Evolutionary conservation across 2,329 filamentous ascomycete genomes (phyloP), one percentile per base, ranked within the genome.

Genomic region (Fusarium sp.): DNA sequence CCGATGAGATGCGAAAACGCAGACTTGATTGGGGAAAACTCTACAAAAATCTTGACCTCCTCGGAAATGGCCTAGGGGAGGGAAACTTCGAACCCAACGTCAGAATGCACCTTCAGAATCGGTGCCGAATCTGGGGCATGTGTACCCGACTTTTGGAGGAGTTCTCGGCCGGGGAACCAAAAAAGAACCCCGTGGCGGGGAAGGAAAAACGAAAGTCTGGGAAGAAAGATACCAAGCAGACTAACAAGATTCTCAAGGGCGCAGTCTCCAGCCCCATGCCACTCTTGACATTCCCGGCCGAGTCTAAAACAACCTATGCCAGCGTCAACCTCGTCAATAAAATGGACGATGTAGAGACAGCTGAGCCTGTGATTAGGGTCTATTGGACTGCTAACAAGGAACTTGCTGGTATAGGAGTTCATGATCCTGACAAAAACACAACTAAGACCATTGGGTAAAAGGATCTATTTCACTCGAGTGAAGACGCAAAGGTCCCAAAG

Each of bases 401-500:
- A 15, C 27, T 47, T n/a, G 45, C 4, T 31, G 45, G 45, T 31
- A 47, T 47, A 29, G 45, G 45, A 12, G 27, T 47, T 12, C 17
- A 47, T 14, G 45, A 47, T 47, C 45, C 27, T 18, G 9, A 12
- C 14, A 47, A 27, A 27, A 11, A 31, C 20, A 47, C 14, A 20
- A 2, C 13, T 20, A 47, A 7, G 18, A 31, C 13, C 45, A 7
- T 47, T 2, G 45, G 45, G 3, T n/a, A 6, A 31, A n/a, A 31
- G 9, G 0, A 0, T 31, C 2, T 8, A 17, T 47, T 47, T n/a
- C 27, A n/a, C 13, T n/a, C 1, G 20, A 47, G 20, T 9, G 20
- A n/a, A 31, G 27, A 47, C n/a, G 45, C 20, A 17, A 20, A 47
- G 27, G 31, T 47, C 10, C 45, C 45, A 10, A 20, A 3, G 12